Evolutionary conservation across 768 basidiomycete species (phyloP), one percentile per base, ranked within the genome.

Genomic region (Leccinum variicolor): DNA sequence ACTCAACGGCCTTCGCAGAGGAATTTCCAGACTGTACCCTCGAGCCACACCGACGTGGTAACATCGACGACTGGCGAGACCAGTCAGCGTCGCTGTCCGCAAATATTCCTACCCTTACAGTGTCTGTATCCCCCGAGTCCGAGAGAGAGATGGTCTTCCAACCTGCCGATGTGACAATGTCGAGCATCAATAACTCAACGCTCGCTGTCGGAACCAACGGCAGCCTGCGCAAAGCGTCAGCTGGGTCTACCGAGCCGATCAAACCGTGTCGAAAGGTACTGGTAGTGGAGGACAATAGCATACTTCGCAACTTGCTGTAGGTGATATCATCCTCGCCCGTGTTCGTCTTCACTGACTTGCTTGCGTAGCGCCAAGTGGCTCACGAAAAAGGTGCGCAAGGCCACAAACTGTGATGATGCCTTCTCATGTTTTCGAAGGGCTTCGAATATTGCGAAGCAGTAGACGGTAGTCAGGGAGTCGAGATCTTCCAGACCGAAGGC

Each of bases 251-350:
- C 15, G 79, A 79, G 19, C 69, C 70, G 11, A 67, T 71, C n/a
- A 76, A 76, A 41, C 73, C 75, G 17, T 75, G 72, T 5, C 78
- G 85, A 60, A 81, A 85, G 53, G 85, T 95, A 6, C 76, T 97
- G 41, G 85, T 96, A 1, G 90, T 96, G 2, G 94, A 97, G 72
- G 95, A 98, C 66, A 97, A 97, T 69, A 81, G 71, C 56, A 89
- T 98, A 55, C 82, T 97, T 57, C 84, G 93, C 52, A 85, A 83
- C 65, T 77, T 97, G 25, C 79, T 97, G 85, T 92, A 73, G 63
- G 90, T 78, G n/a, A 25, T 54, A 28, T 41, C 14, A 14, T 56
- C 36, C 45, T 43, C 51, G 28, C 41, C 59, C 39, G 29, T 52
- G 36, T 43, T 53, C 36, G 19, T 47, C 58, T n/a, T n/a, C 57